Evolutionary conservation across 768 basidiomycete genomes (phyloP), one percentile per base, ranked within the genome.

Genomic region (Mycena capillaripes): DNA sequence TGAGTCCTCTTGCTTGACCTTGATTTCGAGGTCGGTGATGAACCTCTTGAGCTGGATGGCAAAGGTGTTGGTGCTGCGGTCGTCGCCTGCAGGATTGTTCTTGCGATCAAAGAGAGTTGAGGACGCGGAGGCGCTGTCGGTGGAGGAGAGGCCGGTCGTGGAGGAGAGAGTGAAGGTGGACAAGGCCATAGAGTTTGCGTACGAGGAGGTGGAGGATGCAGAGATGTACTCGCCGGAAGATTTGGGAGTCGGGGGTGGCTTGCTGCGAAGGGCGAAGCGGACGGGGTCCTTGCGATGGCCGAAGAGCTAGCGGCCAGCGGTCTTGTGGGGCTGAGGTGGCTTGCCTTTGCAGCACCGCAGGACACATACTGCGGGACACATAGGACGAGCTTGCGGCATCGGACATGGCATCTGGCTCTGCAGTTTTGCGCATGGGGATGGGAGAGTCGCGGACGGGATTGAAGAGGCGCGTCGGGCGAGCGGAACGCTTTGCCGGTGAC

Each of bases 241-340:
- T 75, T 91, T 91, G 29, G 89, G 86, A n/a, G 87, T 85, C 9
- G 90, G 89, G 8, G 74, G 57, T 14, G 77, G 76, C 69, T 79
- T 91, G 87, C 48, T 91, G 88, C 5, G 89, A 38, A 90, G 87
- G 38, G 91, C 88, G 82, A 99, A 99, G 16, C 93, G 89, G 36
- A 96, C 89, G 0, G 98, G 96, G 80, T 99, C 95, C 77, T 95
- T 92, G 44, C 94, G 88, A 69, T 94, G 95, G 78, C 98, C 96
- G 69, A 96, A 97, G 0, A 98, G 89, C 71, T 93, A 93, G 52
- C 91, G 83, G 9, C 81, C 72, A 14, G 86, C 80, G 4, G 86
- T 75, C 30, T 79, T 79, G 42, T 80, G 79, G 34, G 77, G 75
- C 16, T 78, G 75, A 14, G 81, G 40, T 80, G 78, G 14, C 81